Percentiles rank a stretch among this genome's conserved stretches.
phyloP scores from a whole-genome alignment of 305 asterid species.

The Fraxinus nigra region DNA sequence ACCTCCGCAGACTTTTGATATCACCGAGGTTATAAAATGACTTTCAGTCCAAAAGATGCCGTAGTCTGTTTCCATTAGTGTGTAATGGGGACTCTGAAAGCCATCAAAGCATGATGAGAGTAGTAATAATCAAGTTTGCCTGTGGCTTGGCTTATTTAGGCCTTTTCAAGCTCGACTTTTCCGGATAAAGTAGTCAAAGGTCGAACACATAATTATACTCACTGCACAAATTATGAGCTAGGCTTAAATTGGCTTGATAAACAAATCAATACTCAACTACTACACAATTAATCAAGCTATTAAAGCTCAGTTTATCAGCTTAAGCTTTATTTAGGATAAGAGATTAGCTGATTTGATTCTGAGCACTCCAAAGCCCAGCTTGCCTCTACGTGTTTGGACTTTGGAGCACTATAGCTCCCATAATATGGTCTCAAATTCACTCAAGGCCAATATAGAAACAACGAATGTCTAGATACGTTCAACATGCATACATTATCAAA shows the following conservation, averaged over 20 bases:
- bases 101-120: not conserved
- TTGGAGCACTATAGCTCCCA: not conserved
- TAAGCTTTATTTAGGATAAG: not conserved
- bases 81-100: not conserved
- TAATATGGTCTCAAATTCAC: not conserved
- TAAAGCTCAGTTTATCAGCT: not conserved
- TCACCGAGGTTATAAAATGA: not conserved
- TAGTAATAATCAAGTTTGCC: not conserved
- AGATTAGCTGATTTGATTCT: not conserved
- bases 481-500: not conserved
- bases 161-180: not conserved
- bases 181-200: not conserved
- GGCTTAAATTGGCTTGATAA: not conserved
- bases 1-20: not conserved
- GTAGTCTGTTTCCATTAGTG: not conserved
- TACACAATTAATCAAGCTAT: not conserved
- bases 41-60: not conserved
- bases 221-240: not conserved
- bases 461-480: not conserved
- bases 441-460: not conserved
- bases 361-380: not conserved
- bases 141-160: not conserved
- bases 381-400: not conserved
- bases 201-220: not conserved
- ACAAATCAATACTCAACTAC: not conserved